Evolutionary conservation across 495 filamentous ascomycete species (phyloP), one percentile per base, ranked within the genome.

Genomic region (Cenococcum geophilum): DNA sequence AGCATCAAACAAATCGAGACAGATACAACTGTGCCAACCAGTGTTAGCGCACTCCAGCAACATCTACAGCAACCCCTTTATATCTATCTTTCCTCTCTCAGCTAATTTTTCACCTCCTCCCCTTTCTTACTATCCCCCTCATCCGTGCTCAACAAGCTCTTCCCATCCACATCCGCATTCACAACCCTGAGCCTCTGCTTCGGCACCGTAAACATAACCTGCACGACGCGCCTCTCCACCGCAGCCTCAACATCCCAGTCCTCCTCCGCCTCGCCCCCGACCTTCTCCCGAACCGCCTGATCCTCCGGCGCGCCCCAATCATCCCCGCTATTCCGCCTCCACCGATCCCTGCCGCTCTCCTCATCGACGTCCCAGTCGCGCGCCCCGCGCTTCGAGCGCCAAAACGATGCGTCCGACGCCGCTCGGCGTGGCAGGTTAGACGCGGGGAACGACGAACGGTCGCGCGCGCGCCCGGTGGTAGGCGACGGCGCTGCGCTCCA

Each of bases 141-240:
- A 34, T 64, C 68, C 35, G 56, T 61, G 60, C 73, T 78, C 9
- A 72, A 16, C 52, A 76, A 58, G 70, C 81, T 76, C 71, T 75
- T 69, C 70, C 76, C 62, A 70, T 77, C 75, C 73, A 71, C 63
- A 60, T 75, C 76, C 18, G 77, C 83, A 75, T 97, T 97, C 9
- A 96, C 91, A 12, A 97, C 90, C 53, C 92, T 78, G 65, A 97
- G 70, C 71, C 80, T 83, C 75, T 91, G 86, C 71, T 83, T 87
- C 51, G 92, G 92, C 59, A 95, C 89, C 0, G 91, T 95, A 72
- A 95, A 97, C 77, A 95, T 95, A 62, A 95, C 82, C 75, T 97
- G 92, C 61, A 97, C 92, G 16, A 89, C 80, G 47, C 91, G 73
- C 54, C 81, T 82, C 73, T 92, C 85, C 1, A 88, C 87, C 5